Evolutionary conservation across 345 rosid genomes (phyloP).

Genomic region (Cardamine occulta): DNA sequence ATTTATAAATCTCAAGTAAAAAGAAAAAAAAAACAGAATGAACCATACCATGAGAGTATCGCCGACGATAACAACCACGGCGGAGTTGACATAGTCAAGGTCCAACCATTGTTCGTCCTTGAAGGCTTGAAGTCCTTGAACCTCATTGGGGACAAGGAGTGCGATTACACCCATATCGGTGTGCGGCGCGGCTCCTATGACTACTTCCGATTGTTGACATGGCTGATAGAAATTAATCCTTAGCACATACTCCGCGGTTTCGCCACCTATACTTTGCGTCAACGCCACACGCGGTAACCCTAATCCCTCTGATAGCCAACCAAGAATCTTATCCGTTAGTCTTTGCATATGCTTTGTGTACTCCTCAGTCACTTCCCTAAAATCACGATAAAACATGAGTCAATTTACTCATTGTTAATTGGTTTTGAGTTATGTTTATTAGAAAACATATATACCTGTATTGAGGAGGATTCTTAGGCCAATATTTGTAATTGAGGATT

Average conservation of each 20-base stretch:
- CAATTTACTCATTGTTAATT: not conserved
- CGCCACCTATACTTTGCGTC: not conserved
- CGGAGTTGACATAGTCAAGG: not conserved
- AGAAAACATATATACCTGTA: not conserved
- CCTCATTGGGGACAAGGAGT: not conserved
- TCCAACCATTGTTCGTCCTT: slow-evolving; percentile 9
- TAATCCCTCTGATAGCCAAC: not conserved
- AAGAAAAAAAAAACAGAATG: not conserved
- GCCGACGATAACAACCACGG: slow-evolving; percentile 9
- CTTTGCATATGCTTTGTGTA: slow-evolving; percentile 1
- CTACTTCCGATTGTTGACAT: not conserved
- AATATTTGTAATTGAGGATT: not conserved
- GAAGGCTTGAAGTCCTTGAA: slow-evolving; percentile 12
- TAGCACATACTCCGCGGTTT: not conserved
- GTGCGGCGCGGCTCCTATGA: not conserved
- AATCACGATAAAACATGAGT: not conserved
- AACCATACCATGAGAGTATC: slow-evolving; percentile 12
- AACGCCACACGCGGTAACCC: not conserved
- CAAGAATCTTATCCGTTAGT: not conserved
- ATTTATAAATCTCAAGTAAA: not conserved
- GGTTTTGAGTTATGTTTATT: not conserved
- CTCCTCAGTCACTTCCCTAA: slow-evolving; percentile 17
- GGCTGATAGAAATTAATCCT: slow-evolving; percentile 2
- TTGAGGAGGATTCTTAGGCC: slow-evolving; percentile 19
- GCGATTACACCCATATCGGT: slow-evolving; percentile 11